These are phyloP conservation scores for Madurella fahalii DNA, from an alignment of 2,329 filamentous ascomycete genomes.

Conservation along the genomic window DNA sequence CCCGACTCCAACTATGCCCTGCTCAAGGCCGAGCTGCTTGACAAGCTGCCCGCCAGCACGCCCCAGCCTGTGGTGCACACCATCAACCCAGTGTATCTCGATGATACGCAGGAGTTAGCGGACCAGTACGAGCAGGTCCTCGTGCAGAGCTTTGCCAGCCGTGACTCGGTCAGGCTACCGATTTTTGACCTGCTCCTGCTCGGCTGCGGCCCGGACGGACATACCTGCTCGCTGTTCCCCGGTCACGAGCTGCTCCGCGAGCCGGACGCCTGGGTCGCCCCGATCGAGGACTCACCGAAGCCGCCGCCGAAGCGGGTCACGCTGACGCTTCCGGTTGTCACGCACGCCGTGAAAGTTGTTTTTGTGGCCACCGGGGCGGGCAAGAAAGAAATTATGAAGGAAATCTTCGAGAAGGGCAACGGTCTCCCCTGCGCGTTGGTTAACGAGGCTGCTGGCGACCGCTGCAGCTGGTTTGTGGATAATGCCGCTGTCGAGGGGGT, in stretches of 20 bases:
- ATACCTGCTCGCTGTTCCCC: slow-evolving; percentile 96
- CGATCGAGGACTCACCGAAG: slow-evolving; percentile 92
- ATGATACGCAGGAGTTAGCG: slow-evolving; percentile 86
- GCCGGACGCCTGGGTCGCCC: slow-evolving; percentile 83
- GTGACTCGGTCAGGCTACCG: slow-evolving; percentile 90
- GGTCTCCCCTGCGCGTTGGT: slow-evolving; percentile 82
- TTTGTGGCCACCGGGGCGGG: slow-evolving; percentile 87
- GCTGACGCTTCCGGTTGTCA: slow-evolving; percentile 84
- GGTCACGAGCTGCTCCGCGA: slow-evolving; percentile 83
- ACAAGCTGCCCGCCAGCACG: slow-evolving; percentile 71
- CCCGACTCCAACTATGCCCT: slow-evolving; percentile 91
- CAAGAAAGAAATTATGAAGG: slow-evolving; percentile 89
- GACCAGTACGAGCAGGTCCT: slow-evolving; percentile 90
- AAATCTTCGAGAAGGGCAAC: slow-evolving; percentile 83
- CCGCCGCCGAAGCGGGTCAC: slow-evolving; percentile 88
- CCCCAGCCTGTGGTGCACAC: slow-evolving; percentile 70
- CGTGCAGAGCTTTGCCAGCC: slow-evolving; percentile 79
- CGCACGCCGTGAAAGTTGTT: slow-evolving; percentile 77
- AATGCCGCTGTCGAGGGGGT: slow-evolving; percentile 81
- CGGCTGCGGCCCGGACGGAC: slow-evolving; percentile 91
- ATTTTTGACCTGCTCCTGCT: slow-evolving; percentile 93
- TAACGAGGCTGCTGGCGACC: slow-evolving; percentile 77
- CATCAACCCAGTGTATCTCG: slow-evolving; percentile 62
- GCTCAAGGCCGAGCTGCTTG: slow-evolving; percentile 79
- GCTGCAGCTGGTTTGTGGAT: slow-evolving; percentile 95